Evolutionary conservation across 768 basidiomycete species (phyloP).

Genomic region (Suillus clintonianus): DNA sequence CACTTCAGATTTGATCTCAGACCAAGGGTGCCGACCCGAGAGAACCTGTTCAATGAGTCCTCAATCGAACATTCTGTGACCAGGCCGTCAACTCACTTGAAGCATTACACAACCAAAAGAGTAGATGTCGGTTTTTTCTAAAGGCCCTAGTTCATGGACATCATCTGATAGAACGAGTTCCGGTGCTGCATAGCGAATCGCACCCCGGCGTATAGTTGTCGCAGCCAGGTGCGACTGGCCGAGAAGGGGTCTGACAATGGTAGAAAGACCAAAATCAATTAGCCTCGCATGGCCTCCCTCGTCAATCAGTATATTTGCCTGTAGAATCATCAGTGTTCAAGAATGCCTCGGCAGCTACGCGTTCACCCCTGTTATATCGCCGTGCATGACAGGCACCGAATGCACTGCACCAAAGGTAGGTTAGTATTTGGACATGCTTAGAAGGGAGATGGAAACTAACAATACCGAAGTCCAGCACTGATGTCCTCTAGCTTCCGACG

Average conservation of each 20-base stretch:
- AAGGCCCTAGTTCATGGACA: neutral
- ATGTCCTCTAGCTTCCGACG: too few relatives aligned
- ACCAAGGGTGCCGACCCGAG: neutral
- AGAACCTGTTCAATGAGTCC: neutral
- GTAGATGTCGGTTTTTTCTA: neutral
- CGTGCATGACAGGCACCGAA: neutral
- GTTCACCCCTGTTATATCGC: neutral
- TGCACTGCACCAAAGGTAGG: neutral
- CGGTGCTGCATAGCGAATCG: neutral
- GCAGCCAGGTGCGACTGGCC: neutral
- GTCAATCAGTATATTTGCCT: too few relatives aligned
- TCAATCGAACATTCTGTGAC: neutral
- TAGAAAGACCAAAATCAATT: too few relatives aligned
- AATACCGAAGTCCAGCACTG: neutral
- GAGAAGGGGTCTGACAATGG: neutral
- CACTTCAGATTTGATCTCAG: neutral
- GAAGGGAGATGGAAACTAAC: neutral
- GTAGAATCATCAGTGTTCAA: neutral
- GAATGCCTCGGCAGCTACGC: neutral
- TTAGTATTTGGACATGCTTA: neutral
- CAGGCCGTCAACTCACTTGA: neutral
- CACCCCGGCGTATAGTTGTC: neutral
- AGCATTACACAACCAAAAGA: neutral
- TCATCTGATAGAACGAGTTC: neutral
- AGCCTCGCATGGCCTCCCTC: too few relatives aligned